phyloP scores from a whole-genome alignment of 1,139 yeast species.

The Hyphopichia khmerensis region DNA sequence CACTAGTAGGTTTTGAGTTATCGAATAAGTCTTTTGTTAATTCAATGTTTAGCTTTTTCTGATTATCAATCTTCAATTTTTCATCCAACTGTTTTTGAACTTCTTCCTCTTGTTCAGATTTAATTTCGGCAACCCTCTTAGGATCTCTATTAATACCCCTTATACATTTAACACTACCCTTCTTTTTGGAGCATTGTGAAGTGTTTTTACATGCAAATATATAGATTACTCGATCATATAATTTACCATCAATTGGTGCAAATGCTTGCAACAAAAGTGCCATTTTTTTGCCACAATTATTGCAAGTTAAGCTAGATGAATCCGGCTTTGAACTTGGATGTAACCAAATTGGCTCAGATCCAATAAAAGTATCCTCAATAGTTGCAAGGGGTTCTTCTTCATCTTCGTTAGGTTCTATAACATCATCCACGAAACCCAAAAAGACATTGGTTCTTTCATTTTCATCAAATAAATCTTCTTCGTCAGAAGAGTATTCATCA shows the following conservation, averaged over 20 bases:
- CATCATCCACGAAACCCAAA: constrained; percentile 67
- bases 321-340: constrained; percentile 57
- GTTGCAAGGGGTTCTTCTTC: constrained; percentile 45
- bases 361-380: constrained; percentile 74
- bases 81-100: constrained; percentile 38
- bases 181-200: constrained; percentile 56
- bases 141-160: constrained; percentile 72
- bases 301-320: constrained; percentile 54
- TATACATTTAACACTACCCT: constrained; percentile 70
- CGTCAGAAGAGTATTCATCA: constrained; percentile 46
- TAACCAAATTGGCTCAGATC: constrained; percentile 69
- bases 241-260: constrained; percentile 70
- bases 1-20: constrained; percentile 10
- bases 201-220: constrained; percentile 71
- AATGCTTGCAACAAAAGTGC: constrained; percentile 74
- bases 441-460: constrained; percentile 30
- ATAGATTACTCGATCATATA: constrained; percentile 79
- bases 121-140: constrained; percentile 37
- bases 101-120: constrained; percentile 35
- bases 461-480: constrained; percentile 29
- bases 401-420: constrained; percentile 23
- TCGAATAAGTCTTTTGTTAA: constrained; percentile 43
- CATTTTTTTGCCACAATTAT: constrained; percentile 60
- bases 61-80: constrained; percentile 39
- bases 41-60: constrained; percentile 42